Base-by-base conservation (phyloP, 2,329 filamentous ascomycete genomes). In the Exserohilum turcica region DNA sequence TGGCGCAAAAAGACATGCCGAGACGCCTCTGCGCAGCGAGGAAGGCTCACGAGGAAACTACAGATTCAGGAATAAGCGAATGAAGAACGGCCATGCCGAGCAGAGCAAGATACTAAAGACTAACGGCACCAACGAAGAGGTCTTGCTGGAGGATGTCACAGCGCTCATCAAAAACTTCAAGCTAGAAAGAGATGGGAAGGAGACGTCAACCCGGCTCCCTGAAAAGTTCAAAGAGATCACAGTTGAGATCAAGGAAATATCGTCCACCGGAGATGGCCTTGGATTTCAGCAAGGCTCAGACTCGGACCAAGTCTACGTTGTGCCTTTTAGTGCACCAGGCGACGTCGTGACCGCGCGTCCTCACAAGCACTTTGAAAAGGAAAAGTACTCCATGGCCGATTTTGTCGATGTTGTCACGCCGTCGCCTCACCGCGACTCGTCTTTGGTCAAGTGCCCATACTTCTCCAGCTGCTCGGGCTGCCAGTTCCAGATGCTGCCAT, bases 401-500 rank as follows among this genome's bases (percentile, higher is more conserved):
- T 91, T 96, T 66, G 69, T 97, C 68, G 87, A 87, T 55, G 84
- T 97, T 36, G 78, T 87, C 31, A 84, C 83, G 52, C 86, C 92
- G 0, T 92, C 90, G 0, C 82, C 86, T 1, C 80, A 88, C 48
- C 88, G 94, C 65, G 88, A 96, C 66, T 89, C 94, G 66, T 81
- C 82, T 32, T 85, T 90, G 18, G 82, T 96, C 63, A 82, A 82
- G 51, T 99, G 94, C 79, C 83, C 85, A 65, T 97, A 99, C 80
- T 99, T 99, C 70, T 80, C 85, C 35, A 83, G 82, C 48, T 99
- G 94, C 76, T 90, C 68, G 21, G 94, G 94, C 28, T 99, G 94
- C 72, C 94, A 99, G 76, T 92, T 97, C 74, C 94, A 99, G 78
- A 97, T 97, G 91, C 84, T 99, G 59, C 86, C 91, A 48, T 97